A percentile compares a stretch with the other conserved stretches of the same genome.
These are phyloP conservation scores for Volvariella surrecta DNA, from an alignment of 1,284 basidiomycete genomes.

Conservation along the genomic window DNA sequence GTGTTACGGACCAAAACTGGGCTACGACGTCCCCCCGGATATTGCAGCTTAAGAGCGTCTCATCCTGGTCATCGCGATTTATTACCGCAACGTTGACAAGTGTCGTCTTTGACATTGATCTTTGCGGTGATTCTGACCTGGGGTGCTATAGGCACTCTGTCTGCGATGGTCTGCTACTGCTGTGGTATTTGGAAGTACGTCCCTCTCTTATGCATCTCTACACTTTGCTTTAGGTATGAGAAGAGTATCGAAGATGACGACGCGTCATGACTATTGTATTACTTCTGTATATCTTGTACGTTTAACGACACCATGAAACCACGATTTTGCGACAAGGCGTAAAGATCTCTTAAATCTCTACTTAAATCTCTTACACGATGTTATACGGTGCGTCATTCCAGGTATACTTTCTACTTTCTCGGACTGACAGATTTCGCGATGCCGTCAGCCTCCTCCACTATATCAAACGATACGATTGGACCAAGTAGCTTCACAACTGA, in stretches of 20 bases:
- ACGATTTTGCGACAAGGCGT: too few species aligned
- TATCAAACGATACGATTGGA: too few species aligned
- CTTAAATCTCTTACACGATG: too few species aligned
- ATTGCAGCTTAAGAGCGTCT: constrained; percentile 33
- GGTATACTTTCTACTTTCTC: too few species aligned
- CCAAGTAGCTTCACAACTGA: too few species aligned
- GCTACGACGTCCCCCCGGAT: constrained; percentile 37
- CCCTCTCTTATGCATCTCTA: background rate
- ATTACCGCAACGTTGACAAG: constrained; percentile 44
- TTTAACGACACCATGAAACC: too few species aligned
- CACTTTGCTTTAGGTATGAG: constrained; percentile 1
- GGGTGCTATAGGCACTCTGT: constrained; percentile 49
- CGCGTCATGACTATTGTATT: background rate
- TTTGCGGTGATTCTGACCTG: constrained; percentile 48
- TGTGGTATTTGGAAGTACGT: constrained; percentile 45
- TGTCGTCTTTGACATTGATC: constrained; percentile 50
- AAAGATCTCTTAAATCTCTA: too few species aligned
- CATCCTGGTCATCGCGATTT: constrained; percentile 48
- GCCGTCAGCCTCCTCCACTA: too few species aligned
- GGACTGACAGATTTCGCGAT: too few species aligned
- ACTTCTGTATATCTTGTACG: too few species aligned
- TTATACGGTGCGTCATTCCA: too few species aligned
- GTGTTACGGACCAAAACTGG: constrained; percentile 53
- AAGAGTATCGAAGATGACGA: background rate
- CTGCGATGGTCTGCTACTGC: constrained; percentile 57